A percentile compares a stretch with the other conserved stretches of the same genome.
Evolutionary conservation across 2,329 filamentous ascomycete species (phyloP).

Genomic region (Phialophora expanda): DNA sequence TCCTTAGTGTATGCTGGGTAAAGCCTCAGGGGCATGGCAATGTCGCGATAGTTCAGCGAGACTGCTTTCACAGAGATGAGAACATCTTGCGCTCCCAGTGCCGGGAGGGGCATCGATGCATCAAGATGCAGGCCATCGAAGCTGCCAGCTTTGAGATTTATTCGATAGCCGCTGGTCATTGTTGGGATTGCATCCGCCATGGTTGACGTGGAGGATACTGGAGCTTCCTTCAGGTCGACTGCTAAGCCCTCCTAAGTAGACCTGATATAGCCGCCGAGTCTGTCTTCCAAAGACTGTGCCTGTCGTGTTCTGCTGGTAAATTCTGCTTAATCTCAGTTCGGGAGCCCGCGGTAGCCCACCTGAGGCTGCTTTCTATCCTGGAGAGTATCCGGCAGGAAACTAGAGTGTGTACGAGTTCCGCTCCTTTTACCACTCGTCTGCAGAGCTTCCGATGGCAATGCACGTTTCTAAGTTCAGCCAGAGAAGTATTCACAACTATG

Average conservation of each 20-base stretch:
- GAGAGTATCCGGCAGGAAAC: neutral
- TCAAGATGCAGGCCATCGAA: conserved; percentile 17
- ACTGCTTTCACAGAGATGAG: conserved; percentile 65
- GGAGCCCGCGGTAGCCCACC: neutral
- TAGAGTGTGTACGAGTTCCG: neutral
- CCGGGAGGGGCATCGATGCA: conserved; percentile 2
- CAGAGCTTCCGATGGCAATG: neutral
- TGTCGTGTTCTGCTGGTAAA: neutral
- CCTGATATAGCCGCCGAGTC: neutral
- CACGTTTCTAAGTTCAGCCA: neutral
- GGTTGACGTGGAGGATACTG: neutral
- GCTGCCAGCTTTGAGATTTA: conserved; percentile 11
- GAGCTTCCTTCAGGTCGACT: neutral
- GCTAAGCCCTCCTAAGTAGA: neutral
- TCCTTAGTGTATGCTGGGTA: conserved; percentile 22
- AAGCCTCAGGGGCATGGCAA: conserved; percentile 50
- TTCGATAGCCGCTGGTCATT: conserved; percentile 10
- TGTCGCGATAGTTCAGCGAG: conserved; percentile 57
- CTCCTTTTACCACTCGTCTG: neutral
- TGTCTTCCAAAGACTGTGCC: neutral
- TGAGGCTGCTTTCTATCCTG: neutral
- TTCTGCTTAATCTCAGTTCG: neutral
- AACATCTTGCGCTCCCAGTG: conserved; percentile 12
- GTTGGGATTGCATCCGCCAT: conserved; percentile 8
- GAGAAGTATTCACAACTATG: neutral